A percentile compares a stretch with the other conserved stretches of the same genome.
Evolutionary conservation across 1,284 basidiomycete species (phyloP).

Genomic region (Malassezia nana): DNA sequence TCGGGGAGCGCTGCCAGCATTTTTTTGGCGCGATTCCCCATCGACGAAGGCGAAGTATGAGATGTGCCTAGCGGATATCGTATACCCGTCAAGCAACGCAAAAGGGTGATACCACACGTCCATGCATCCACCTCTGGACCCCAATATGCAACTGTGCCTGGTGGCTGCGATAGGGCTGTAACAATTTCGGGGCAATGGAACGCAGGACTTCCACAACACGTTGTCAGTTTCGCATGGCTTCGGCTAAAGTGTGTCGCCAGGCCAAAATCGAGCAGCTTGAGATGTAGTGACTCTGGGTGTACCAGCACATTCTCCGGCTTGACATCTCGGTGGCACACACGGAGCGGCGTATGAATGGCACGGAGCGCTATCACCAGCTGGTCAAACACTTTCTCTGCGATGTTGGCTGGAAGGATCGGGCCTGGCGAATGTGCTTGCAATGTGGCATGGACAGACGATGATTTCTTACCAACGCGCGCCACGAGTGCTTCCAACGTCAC

Average conservation of each 20-base stretch:
- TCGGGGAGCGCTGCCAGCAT: constrained; percentile 50
- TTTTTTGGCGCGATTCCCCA: constrained; percentile 51
- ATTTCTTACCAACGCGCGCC: background rate
- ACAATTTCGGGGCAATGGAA: constrained; percentile 56
- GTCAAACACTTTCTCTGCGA: constrained; percentile 50
- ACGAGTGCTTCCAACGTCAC: constrained; percentile 48
- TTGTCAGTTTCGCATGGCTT: constrained; percentile 54
- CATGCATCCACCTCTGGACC: constrained; percentile 56
- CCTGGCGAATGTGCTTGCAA: constrained; percentile 16
- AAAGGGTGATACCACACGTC: constrained; percentile 54
- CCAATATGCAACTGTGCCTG: constrained; percentile 50
- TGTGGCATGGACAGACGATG: constrained; percentile 21
- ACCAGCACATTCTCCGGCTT: constrained; percentile 53
- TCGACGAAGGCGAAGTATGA: constrained; percentile 51
- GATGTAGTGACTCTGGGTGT: constrained; percentile 48
- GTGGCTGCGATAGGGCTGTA: constrained; percentile 51
- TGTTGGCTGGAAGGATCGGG: constrained; percentile 37
- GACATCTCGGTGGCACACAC: constrained; percentile 56
- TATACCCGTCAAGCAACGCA: constrained; percentile 52
- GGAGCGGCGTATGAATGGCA: constrained; percentile 52
- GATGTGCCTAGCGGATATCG: constrained; percentile 54
- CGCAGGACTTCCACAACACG: constrained; percentile 54
- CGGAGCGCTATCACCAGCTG: constrained; percentile 54
- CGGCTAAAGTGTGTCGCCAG: constrained; percentile 55
- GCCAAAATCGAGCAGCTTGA: constrained; percentile 55